A percentile compares a stretch with the other conserved stretches of the same genome.
phyloP scores from a whole-genome alignment of 352 stramenopile species.

The Pythium myriotylum region DNA sequence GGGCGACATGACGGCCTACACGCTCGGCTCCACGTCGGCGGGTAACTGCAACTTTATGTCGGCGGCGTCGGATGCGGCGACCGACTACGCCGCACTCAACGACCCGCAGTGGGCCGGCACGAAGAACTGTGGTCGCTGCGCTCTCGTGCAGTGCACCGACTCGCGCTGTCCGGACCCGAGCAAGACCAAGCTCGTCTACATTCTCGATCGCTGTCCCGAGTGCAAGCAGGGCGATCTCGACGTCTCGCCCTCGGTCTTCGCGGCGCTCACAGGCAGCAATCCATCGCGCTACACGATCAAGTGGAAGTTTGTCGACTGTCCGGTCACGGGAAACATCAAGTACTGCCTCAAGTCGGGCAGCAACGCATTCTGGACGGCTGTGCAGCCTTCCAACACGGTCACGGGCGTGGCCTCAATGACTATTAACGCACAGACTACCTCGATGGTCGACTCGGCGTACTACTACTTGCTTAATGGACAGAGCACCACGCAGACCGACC shows the following conservation, averaged over 20 bases:
- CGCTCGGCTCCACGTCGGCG: conserved; percentile 10
- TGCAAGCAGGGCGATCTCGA: conserved; percentile 54
- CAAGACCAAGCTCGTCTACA: conserved; percentile 52
- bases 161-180: conserved; percentile 32
- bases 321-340: conserved; percentile 35
- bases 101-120: conserved; percentile 46
- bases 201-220: conserved; percentile 60
- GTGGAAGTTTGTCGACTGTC: conserved; percentile 47
- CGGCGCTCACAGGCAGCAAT: conserved; percentile 30
- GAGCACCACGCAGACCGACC: conserved; percentile 37
- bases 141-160: conserved; percentile 39
- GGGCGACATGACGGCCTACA: conserved; percentile 20
- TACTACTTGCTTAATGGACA: conserved; percentile 62
- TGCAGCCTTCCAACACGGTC: conserved; percentile 60
- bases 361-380: conserved; percentile 53
- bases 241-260: conserved; percentile 41
- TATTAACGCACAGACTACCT: conserved; percentile 32
- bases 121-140: conserved; percentile 38
- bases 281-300: conserved; percentile 27
- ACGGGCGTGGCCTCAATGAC: conserved; percentile 21
- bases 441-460: conserved; percentile 61
- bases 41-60: conserved; percentile 64
- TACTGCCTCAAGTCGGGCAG: conserved; percentile 59
- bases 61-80: conserved; percentile 30
- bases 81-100: conserved; percentile 66